Evolutionary conservation across 23 red algal genomes (phyloP), one percentile per base, ranked within the genome.

Genomic region (Gracilaria caudata): DNA sequence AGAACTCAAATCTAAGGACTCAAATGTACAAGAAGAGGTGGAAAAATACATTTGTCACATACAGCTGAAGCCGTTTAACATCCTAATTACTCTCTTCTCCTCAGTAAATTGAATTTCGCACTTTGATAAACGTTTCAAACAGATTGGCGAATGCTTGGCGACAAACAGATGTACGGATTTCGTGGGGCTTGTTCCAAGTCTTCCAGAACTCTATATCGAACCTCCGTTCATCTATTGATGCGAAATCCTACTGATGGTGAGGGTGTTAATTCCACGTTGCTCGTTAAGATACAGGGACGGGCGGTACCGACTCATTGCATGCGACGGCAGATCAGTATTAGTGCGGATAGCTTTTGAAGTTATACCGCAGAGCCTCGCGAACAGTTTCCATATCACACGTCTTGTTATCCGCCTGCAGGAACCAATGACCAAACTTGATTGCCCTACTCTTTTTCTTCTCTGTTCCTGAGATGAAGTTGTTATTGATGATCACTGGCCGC

Each of bases 391-490:
- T 51, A 63, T 86, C 65, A 25, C 82, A 86, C 23, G 82, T 86
- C n/a, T 55, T 68, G 49, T 72, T 72, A 28, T 86, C 82, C 24
- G 40, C 47, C 1, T 71, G 54, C 85, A 84, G 84, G 63, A 94
- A 94, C 92, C 84, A 90, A 72, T 94, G 92, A 49, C 92, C 92
- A 53, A 73, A 72, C 8, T 21, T 51, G 28, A 37, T 41, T 10
- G 84, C 84, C 26, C 84, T 73, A 36, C 51, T 33, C 28, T 81
- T 88, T 51, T 94, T 94, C 59, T 81, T 81, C 20, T 82, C 79
- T 26, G 73, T 81, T 25, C 92, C 92, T 45, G 71, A 77, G 29
- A 94, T 60, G 68, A 94, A 94, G 92, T 94, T 94, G 30, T 87
- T 88, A 77, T 89, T 94, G 34, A 94, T 87, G 37, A 89, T 60